Conservation (phyloP, 1,139 yeast species). For the Pneumocystis canis region DNA sequence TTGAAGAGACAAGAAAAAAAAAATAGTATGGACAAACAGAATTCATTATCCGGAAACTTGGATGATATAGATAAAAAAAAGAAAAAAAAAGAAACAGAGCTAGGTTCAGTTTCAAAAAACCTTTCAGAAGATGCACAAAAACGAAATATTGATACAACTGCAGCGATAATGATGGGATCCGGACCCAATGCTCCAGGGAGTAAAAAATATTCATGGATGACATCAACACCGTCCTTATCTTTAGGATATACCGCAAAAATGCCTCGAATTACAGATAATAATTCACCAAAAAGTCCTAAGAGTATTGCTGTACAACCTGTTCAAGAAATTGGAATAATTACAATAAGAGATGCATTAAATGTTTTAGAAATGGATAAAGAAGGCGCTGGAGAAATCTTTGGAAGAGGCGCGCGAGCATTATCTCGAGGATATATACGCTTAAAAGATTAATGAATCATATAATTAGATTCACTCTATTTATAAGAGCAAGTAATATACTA, state of each 20-base stretch:
- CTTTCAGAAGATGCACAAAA: constrained; percentile 8
- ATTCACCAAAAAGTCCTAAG: neutral
- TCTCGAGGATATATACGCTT: constrained; percentile 7
- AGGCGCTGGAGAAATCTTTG: constrained; percentile 6
- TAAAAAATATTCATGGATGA: constrained; percentile 12
- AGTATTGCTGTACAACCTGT: neutral
- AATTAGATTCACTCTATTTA: neutral
- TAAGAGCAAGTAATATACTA: neutral
- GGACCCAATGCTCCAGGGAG: constrained; percentile 7
- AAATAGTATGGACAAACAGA: neutral
- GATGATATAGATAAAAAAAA: neutral
- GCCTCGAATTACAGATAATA: neutral
- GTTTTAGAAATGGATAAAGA: constrained; percentile 7
- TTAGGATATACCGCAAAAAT: neutral
- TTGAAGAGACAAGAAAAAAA: constrained; percentile 8
- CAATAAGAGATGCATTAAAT: constrained; percentile 8
- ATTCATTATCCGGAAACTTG: neutral
- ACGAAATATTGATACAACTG: constrained; percentile 10
- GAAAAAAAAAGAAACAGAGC: constrained; percentile 3
- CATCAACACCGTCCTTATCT: neutral
- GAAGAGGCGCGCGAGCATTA: constrained; percentile 7
- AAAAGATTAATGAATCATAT: neutral
- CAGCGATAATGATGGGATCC: constrained; percentile 8
- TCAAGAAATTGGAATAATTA: constrained; percentile 1
- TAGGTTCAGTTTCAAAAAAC: constrained; percentile 4